Base-by-base conservation (phyloP, 139 green algal species). In the Penium margaritaceum region DNA sequence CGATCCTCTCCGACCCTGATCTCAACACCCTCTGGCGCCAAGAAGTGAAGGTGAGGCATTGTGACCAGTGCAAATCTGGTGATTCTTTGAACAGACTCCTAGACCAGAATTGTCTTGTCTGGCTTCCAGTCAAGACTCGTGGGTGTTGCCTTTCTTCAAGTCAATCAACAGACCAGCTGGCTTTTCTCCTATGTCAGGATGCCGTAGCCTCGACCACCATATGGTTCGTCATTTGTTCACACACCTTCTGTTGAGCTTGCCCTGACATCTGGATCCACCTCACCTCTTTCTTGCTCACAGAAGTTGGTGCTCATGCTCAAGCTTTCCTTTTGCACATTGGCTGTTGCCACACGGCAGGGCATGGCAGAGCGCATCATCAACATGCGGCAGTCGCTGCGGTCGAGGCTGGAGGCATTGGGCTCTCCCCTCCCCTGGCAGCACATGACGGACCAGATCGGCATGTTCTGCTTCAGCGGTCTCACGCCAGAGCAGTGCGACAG, bases 291-390 rank as follows among this genome's bases (percentile, higher is more conserved):
- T n/a, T n/a, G n/a, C n/a, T n/a, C n/a, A n/a, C n/a, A n/a, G n/a
- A n/a, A n/a, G 41, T 9, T 51, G 41, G 9, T 51, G 41, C 9
- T 51, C 9, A 9, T 51, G 41, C 41, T 51, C 9, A 9, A 21
- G 41, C 9, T 51, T 24, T 57, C 19, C 19, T 21, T 19, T 24
- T 19, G 46, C 78, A 88, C 80, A 95, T 87, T 88, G 89, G 79
- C 54, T 81, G 71, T 83, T 75, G 15, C n/a, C n/a, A 81, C 95
- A 87, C 88, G 89, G 79, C 54, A 82, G 71, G 84, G 73, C 17
- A 96, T 96, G 91, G 91, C 91, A 0, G 82, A 93, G 17, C 89
- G 91, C 82, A 96, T 96, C 87, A 95, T 92, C 70, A 61, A 30
- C 66, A 95, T 96, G 89, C 82, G 91, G 46, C 35, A 46, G 14